Evolutionary conservation across 208 protist species (phyloP), one percentile per base, ranked within the genome.

Genomic region (Novymonas esmeraldas): DNA sequence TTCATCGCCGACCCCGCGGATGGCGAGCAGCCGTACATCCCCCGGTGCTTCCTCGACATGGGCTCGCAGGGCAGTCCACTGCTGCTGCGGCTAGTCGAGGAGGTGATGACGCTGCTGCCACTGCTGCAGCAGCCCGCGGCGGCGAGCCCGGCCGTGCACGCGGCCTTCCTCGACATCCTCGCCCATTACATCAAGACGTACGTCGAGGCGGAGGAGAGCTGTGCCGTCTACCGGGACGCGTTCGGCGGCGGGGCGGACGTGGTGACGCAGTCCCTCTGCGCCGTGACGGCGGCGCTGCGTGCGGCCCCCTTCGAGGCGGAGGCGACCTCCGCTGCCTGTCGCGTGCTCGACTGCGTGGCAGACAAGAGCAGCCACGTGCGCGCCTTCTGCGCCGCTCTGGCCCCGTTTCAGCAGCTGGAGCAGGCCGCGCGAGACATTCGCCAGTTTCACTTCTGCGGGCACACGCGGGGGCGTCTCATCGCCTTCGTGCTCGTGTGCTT

Each of bases 11-110:
- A 95, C 50, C 65, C 75, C 7, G 64, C 71, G 14, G 85, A 93
- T 18, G 85, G 87, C 33, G 90, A 95, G 73, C 62, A 84, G 48
- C 66, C 84, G n/a, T 87, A 63, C 58, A 85, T 93, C 52, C 90
- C 90, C 3, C 67, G 68, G 13, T 92, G 87, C 74, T 94, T 94
- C 60, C 42, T 75, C 3, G 68, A 74, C n/a, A 58, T 67, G 33
- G 56, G 42, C 7, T 24, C 26, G 28, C 33, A 69, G 11, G 39
- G 60, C 39, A 71, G 70, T n/a, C 26, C 42, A 9, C 33, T 55
- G 20, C 45, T 85, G 42, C 49, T 79, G 46, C 69, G 61, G 18
- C 65, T 85, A 9, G 51, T 84, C 59, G 46, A 63, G 59, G 60
- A 55, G 28, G 62, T 76, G 31, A 28, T 65, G 0, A 22, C 48